Evolutionary conservation across 495 filamentous ascomycete genomes (phyloP).

Genomic region (Hypoxylon crocopeplum): DNA sequence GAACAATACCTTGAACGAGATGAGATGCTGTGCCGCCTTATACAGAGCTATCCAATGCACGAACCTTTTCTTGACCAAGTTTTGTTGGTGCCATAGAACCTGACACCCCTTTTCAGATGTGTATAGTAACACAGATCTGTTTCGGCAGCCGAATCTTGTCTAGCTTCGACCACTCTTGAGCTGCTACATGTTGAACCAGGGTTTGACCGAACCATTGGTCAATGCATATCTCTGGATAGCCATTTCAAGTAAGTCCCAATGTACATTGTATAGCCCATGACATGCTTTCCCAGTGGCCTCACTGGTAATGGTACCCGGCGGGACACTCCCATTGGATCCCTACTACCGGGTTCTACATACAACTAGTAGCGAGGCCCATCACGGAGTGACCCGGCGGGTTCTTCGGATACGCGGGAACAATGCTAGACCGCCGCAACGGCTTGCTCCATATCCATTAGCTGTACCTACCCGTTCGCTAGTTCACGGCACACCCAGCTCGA

Average conservation of each 20-base stretch:
- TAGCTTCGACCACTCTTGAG: neutral
- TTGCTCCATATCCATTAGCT: neutral
- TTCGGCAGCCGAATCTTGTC: slow-evolving; percentile 20
- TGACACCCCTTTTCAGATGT: neutral
- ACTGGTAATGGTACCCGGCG: neutral
- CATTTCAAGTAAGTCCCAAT: neutral
- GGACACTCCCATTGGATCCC: neutral
- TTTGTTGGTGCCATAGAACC: neutral
- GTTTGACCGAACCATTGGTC: neutral
- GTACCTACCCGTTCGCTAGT: neutral
- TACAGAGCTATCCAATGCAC: neutral
- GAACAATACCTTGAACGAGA: neutral
- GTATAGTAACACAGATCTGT: slow-evolving; percentile 18
- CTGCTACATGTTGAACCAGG: neutral
- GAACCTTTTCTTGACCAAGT: neutral
- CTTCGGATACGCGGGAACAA: neutral
- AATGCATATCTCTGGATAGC: neutral
- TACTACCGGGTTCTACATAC: neutral
- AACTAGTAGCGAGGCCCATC: neutral
- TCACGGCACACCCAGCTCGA: neutral
- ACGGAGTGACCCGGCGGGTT: neutral
- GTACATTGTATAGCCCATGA: neutral
- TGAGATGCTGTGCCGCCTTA: neutral
- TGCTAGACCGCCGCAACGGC: neutral
- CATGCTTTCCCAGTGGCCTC: neutral